Conservation (phyloP, 164 flowering plant genomes). For the Kalanchoe fedtschenkoi region DNA sequence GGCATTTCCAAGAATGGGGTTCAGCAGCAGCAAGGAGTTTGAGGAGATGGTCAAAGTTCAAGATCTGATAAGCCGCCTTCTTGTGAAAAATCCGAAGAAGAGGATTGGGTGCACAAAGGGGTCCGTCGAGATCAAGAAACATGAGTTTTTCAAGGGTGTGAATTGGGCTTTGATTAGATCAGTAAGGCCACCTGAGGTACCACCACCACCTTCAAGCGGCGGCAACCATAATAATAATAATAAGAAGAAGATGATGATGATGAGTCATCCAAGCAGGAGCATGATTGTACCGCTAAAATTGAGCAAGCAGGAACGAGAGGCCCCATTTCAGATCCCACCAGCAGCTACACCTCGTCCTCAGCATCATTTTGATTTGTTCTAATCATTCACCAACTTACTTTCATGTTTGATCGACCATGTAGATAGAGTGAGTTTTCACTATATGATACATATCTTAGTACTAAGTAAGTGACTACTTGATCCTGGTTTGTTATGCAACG, state of each 20-base stretch:
- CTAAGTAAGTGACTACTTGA: too few species aligned
- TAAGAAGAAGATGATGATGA: slow-evolving; percentile 16
- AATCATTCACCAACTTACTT: slow-evolving; percentile 15
- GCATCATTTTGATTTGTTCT: slow-evolving; percentile 63
- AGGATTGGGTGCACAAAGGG: slow-evolving; percentile 73
- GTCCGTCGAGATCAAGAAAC: slow-evolving; percentile 70
- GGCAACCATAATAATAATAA: slow-evolving; percentile 11
- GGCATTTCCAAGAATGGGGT: slow-evolving; percentile 44
- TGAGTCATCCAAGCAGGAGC: slow-evolving; percentile 1
- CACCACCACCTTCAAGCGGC: slow-evolving; percentile 13
- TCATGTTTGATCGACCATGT: slow-evolving; percentile 26
- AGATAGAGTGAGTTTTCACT: too few species aligned
- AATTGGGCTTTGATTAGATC: slow-evolving; percentile 90
- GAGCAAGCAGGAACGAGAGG: slow-evolving; percentile 48
- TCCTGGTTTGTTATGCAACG: too few species aligned
- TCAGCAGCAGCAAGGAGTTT: slow-evolving; percentile 28
- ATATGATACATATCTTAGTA: too few species aligned
- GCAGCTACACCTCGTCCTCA: not conserved
- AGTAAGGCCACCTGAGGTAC: slow-evolving; percentile 69
- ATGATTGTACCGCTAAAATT: slow-evolving; percentile 20
- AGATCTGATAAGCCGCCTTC: slow-evolving; percentile 52
- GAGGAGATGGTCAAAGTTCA: slow-evolving; percentile 60
- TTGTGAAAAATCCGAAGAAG: slow-evolving; percentile 76
- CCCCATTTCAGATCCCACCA: slow-evolving; percentile 44
- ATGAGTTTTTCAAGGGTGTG: slow-evolving; percentile 77